Base-by-base conservation (phyloP, 2,329 filamentous ascomycete genomes). In the Beauveria varroae region DNA sequence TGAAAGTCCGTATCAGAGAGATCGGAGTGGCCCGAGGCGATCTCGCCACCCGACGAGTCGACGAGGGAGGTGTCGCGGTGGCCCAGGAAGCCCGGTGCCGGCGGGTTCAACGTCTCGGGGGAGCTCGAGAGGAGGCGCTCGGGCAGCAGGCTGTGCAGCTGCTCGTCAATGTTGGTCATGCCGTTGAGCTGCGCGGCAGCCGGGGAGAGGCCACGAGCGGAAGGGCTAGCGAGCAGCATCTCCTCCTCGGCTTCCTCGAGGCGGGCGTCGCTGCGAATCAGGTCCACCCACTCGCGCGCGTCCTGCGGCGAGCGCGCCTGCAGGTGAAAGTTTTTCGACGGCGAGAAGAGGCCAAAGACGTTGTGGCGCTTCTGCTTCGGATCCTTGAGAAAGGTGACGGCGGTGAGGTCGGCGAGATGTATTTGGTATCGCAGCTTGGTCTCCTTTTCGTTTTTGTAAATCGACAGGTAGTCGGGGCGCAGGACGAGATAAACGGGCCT, bases 401-500 rank as follows among this genome's bases (percentile, higher is more conserved):
- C 93, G 3, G 93, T 97, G 63, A 98, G 84, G 63, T 99, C 95
- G 49, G 90, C 89, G 44, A 98, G 83, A 69, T 87, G 87, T 69
- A 99, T 86, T 71, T 96, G 93, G 70, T 96, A 88, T 57, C 91
- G 89, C 49, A 99, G 83, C 73, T 93, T 93, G 68, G 89, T 90
- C 76, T 97, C 93, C 68, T 93, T 90, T 68, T 90, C 86, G 71
- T 93, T 89, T 75, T 93, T 96, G 82, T 99, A 99, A 64, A 97
- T 87, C 57, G 90, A 97, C 40, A 99, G 83, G 22, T 90, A 84
- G 68, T 95, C 96, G 0, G 93, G 93, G 64, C 95, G 88, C 51
- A 99, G 83, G 46, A 99, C 95, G 47, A 98, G 81, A 75, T 90
- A 95, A 64, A 93, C 86, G 6, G 88, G 81, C 76, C 96, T 96